Evolutionary conservation across 148 eudicot genomes (phyloP), one percentile per base, ranked within the genome.

Genomic region (Camellia sinensis): DNA sequence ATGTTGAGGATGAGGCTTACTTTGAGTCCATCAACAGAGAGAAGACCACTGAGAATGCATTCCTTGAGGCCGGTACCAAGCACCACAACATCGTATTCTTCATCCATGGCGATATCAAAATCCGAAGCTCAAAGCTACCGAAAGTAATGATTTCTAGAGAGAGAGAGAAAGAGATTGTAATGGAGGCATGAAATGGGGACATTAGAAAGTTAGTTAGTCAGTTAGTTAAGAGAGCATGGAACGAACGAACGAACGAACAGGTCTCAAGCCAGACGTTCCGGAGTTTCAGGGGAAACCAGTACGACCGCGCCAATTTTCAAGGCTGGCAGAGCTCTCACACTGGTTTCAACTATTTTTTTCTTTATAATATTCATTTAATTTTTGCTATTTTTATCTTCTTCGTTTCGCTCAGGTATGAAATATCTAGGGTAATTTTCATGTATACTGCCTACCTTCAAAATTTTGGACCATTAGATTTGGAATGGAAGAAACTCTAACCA

Each of bases 41-140:
- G 87, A 57, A 88, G 89, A 54, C 91, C 91, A 65, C 91, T 86
- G 81, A 88, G 89, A 45, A 88, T 86, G 82, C 91, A 88, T 80
- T 88, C 91, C 83, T 88, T 88, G 80, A 88, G 91, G 73, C 91
- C 91, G 2, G 89, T 88, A 6, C 91, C 91, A 0, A 86, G 85
- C 82, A 88, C 91, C 1, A 88, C 78, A 14, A 88, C 89, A 72
- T 88, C 91, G 73, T 88, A 86, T 45, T 84, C 87, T 82, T 88
- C 88, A 88, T 88, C 90, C 90, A 88, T 88, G 50, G 76, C 64
- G 44, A 21, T 13, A 9, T 11, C 3, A 53, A 13, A 22, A 11
- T 44, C 7, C 50, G 21, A 41, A 59, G 57, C 57, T 48, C 29
- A 63, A 74, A 57, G 71, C 71, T 12, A 29, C 40, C 29, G 4